Conservation (phyloP, 768 basidiomycete species). For the Hysterangium stoloniferum region DNA sequence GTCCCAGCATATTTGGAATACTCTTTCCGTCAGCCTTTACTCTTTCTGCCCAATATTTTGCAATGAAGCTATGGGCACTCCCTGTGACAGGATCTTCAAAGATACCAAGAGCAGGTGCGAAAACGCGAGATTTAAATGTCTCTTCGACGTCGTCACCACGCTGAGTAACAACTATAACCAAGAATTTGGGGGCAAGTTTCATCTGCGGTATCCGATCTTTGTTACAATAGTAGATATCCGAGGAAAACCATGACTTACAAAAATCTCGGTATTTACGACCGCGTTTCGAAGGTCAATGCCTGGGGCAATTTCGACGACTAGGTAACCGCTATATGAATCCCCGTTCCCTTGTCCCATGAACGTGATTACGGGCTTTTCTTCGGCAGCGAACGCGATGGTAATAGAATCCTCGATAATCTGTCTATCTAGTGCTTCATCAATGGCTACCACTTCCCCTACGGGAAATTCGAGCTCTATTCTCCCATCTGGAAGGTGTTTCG, state of each 20-base stretch:
- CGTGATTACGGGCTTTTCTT: slow-evolving; percentile 10
- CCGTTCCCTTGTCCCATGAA: slow-evolving; percentile 14
- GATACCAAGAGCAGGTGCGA: slow-evolving; percentile 28
- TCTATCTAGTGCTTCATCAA: slow-evolving; percentile 5
- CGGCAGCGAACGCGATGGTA: slow-evolving; percentile 8
- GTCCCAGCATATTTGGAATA: slow-evolving; percentile 30
- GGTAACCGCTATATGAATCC: slow-evolving; percentile 10
- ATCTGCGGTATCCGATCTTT: slow-evolving; percentile 13
- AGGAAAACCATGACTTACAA: slow-evolving; percentile 15
- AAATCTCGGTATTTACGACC: slow-evolving; percentile 11
- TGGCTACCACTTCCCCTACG: slow-evolving; percentile 4
- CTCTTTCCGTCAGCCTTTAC: slow-evolving; percentile 23
- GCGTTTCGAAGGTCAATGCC: slow-evolving; percentile 15
- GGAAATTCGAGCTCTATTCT: slow-evolving; percentile 23
- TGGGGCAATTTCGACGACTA: slow-evolving; percentile 20
- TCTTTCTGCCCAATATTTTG: slow-evolving; percentile 42
- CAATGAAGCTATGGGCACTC: slow-evolving; percentile 41
- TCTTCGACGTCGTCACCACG: slow-evolving; percentile 24
- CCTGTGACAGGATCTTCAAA: slow-evolving; percentile 49
- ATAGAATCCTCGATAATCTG: slow-evolving; percentile 5
- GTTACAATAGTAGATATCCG: background rate
- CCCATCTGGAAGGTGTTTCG: slow-evolving; percentile 4
- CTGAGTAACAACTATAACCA: slow-evolving; percentile 34
- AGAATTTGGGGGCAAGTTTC: slow-evolving; percentile 29
- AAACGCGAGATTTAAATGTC: slow-evolving; percentile 44